Evolutionary conservation across 2,329 filamentous ascomycete genomes (phyloP).

Genomic region (Beauveria rudraprayagi): DNA sequence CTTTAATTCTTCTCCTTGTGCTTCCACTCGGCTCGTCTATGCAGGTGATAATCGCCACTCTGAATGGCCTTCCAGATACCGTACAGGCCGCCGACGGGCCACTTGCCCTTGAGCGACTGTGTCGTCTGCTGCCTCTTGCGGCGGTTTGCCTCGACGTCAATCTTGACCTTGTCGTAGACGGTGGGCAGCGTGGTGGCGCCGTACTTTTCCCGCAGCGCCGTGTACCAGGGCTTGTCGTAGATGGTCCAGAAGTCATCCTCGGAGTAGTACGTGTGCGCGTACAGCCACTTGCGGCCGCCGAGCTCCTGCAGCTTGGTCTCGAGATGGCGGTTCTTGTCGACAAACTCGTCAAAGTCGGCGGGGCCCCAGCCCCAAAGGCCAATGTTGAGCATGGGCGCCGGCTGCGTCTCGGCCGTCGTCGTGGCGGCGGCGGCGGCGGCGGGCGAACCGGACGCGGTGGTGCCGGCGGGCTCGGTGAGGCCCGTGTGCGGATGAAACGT

Average conservation of each 20-base stretch:
- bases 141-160: constrained; percentile 40
- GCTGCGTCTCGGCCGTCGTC: constrained; percentile 11
- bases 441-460: neutral
- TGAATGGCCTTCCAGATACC: constrained; percentile 52
- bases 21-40: constrained; percentile 46
- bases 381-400: constrained; percentile 47
- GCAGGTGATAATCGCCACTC: constrained; percentile 48
- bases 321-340: constrained; percentile 60
- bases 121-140: constrained; percentile 30
- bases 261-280: constrained; percentile 79
- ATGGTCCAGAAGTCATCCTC: constrained; percentile 61
- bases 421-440: neutral
- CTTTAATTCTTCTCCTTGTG: constrained; percentile 28
- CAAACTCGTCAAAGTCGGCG: constrained; percentile 46
- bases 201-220: constrained; percentile 54
- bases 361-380: constrained; percentile 78
- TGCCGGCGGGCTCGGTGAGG: constrained; percentile 20
- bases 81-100: constrained; percentile 51
- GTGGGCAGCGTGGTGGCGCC: constrained; percentile 52
- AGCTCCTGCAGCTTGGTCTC: constrained; percentile 62
- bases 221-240: constrained; percentile 54
- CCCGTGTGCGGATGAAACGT: constrained; percentile 49
- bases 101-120: constrained; percentile 37
- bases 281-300: constrained; percentile 78
- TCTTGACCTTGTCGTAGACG: constrained; percentile 63